Base-by-base conservation (phyloP, 23 red algal genomes). In the Gracilaria domingensis region DNA sequence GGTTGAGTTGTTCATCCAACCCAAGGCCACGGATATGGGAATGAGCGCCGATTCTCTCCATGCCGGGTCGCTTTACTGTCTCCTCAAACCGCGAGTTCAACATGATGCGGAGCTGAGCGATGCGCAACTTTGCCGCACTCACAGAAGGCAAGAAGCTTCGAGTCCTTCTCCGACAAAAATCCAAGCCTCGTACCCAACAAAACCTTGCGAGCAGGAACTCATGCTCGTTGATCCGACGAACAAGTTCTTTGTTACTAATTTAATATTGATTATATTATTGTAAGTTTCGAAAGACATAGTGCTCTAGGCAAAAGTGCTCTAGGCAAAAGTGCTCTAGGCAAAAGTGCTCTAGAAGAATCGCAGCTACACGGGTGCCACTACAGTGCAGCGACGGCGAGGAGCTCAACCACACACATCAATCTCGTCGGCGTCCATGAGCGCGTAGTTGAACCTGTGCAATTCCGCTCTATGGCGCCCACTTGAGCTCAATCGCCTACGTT, bases 11-110 rank as follows among this genome's bases (percentile, higher is more conserved):
- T 47, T 89, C 96, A 66, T 90, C 91, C 44, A 98, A 76, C 9
- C 96, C 96, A 26, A 95, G 84, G 24, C 97, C 97, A 23, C 97
- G 90, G 61, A 99, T 96, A 76, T 99, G 97, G 16, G 94, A 96
- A 59, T 99, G 97, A 20, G 97, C 97, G 28, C 97, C 97, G 58
- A 99, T 96, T 44, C 97, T 79, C 70, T 96, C 94, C 87, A 96
- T 94, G 18, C 83, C 61, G 0, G 92, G 58, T 40, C 64, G 83
- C 25, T 87, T 83, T 4, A 82, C 84, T 0, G 61, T 73, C 74
- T 94, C 92, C 38, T 87, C 54, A 30, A 94, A 88, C 26, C 92
- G 92, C 16, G 92, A 74, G 34, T 69, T 82, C 16, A 81, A 57
- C 60, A 74, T 88, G 25, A 25, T 77, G 42, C 39, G 30, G 32